Percentiles rank a stretch among this genome's conserved stretches.
These are phyloP conservation scores for Davidsoniella eucalypti DNA, from an alignment of 2,329 filamentous ascomycete species.

Conservation along the genomic window DNA sequence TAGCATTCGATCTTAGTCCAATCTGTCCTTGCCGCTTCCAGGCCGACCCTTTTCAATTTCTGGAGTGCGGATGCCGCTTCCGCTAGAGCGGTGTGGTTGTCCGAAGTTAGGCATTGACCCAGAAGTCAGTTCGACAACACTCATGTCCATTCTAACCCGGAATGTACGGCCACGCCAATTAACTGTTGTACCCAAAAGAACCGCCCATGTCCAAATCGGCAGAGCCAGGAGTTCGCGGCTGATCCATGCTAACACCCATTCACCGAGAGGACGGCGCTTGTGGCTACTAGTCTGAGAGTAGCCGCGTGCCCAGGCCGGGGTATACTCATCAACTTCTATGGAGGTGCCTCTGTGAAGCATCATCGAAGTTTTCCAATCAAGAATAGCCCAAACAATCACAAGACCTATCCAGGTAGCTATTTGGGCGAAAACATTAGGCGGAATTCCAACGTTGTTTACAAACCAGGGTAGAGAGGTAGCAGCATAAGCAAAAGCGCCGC, in stretches of 20 bases:
- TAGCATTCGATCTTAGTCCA: constrained; percentile 8
- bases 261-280: constrained; percentile 38
- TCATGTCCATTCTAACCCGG: constrained; percentile 68
- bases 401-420: constrained; percentile 46
- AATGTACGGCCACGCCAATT: constrained; percentile 76
- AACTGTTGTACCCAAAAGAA: constrained; percentile 74
- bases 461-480: constrained; percentile 57
- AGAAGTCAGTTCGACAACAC: constrained; percentile 38
- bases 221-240: constrained; percentile 68
- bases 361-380: constrained; percentile 59
- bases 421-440: constrained; percentile 53
- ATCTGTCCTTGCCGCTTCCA: constrained; percentile 11
- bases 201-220: constrained; percentile 81
- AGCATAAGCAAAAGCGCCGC: constrained; percentile 62
- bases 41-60: constrained; percentile 12
- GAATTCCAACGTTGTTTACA: constrained; percentile 31
- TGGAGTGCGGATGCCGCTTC: constrained; percentile 11
- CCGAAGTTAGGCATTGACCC: background rate
- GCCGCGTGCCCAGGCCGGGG: constrained; percentile 54
- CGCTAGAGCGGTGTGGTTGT: background rate
- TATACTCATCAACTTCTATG: constrained; percentile 53
- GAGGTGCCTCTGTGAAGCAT: constrained; percentile 58
- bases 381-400: constrained; percentile 52
- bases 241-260: constrained; percentile 73
- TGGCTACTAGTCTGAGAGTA: constrained; percentile 22